A percentile compares a stretch with the other conserved stretches of the same genome.
Evolutionary conservation across 805 yeast genomes (phyloP).

Genomic region (Pichia rugopelliculosa): DNA sequence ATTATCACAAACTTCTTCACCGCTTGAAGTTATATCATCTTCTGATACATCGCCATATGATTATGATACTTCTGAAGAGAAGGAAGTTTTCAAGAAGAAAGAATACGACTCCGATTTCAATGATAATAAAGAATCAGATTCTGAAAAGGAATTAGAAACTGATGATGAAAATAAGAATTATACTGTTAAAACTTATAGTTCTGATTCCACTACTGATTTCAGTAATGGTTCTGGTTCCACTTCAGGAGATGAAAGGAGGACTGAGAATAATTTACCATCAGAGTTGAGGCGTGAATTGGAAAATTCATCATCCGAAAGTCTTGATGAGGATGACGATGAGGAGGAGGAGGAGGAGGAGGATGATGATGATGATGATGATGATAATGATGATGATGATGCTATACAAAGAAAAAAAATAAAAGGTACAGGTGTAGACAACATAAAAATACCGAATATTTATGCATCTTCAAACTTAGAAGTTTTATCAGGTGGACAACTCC

Average conservation of each 20-base stretch:
- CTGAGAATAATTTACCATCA: not conserved
- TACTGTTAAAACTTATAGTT: not conserved
- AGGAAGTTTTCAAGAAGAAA: not conserved
- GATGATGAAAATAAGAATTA: not conserved
- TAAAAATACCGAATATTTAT: conserved; percentile 2
- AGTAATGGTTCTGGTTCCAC: not conserved
- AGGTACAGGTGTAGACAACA: not conserved
- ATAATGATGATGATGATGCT: not conserved
- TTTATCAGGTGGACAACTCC: conserved; percentile 1
- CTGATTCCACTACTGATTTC: not conserved
- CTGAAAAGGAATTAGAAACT: not conserved
- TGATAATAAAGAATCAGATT: not conserved
- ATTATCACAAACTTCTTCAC: not conserved
- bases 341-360: not conserved
- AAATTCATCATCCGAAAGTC: not conserved
- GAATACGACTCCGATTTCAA: not conserved
- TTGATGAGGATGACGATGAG: not conserved
- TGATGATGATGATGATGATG: not conserved
- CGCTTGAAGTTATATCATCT: not conserved
- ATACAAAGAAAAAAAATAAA: not conserved
- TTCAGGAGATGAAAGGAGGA: not conserved
- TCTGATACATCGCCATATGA: not conserved
- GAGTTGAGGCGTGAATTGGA: not conserved
- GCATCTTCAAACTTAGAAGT: conserved; percentile 7
- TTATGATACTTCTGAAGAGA: not conserved